Evolutionary conservation across 2,329 filamentous ascomycete species (phyloP).

Genomic region (Colletotrichum sp.): DNA sequence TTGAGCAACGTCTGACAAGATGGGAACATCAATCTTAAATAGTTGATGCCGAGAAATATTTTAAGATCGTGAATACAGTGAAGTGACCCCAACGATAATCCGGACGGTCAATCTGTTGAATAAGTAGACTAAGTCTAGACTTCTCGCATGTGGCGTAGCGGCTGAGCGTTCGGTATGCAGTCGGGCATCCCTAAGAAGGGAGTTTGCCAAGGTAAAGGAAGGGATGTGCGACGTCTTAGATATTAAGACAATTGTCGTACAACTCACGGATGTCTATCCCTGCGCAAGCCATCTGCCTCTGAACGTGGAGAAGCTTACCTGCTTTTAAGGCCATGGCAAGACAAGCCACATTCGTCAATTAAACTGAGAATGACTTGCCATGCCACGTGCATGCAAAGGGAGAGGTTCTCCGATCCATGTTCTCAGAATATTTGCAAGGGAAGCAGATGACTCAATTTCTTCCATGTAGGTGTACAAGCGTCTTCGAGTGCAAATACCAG

Average conservation of each 20-base stretch:
- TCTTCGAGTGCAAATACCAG: not conserved
- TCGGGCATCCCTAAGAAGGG: not conserved
- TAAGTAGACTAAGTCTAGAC: not conserved
- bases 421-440: not conserved
- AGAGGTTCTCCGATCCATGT: not conserved
- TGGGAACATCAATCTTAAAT: not conserved
- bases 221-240: not conserved
- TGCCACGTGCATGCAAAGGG: not conserved
- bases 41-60: conserved; percentile 23
- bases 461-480: not conserved
- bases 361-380: not conserved
- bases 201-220: not conserved
- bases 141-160: not conserved
- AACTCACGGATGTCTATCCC: not conserved
- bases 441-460: not conserved
- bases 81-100: not conserved
- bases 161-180: not conserved
- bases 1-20: not conserved
- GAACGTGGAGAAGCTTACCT: not conserved
- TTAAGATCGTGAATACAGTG: not conserved
- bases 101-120: not conserved
- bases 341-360: not conserved
- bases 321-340: not conserved
- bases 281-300: not conserved
- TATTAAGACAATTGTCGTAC: not conserved